These are phyloP conservation scores for Eutrema yunnanense DNA, from an alignment of 345 rosid species.

Conservation along the genomic window DNA sequence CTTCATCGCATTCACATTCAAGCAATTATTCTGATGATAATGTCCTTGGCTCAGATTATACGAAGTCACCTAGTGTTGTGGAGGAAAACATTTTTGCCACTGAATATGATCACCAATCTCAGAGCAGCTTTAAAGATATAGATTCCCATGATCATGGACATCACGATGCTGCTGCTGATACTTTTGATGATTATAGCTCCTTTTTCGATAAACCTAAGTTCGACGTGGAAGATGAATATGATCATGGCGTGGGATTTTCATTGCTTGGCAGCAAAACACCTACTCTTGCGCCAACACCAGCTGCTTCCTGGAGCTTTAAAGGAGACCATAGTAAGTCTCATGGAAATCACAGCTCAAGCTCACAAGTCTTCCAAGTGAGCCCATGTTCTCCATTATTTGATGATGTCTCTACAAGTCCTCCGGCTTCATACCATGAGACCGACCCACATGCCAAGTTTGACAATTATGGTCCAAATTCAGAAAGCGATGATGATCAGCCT, in stretches of 20 bases:
- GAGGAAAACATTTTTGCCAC: constrained; percentile 43
- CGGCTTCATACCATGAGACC: constrained; percentile 30
- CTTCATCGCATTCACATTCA: constrained; percentile 43
- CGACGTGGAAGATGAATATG: constrained; percentile 31
- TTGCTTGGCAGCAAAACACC: constrained; percentile 36
- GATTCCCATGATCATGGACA: constrained; percentile 23
- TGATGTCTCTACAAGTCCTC: constrained; percentile 31
- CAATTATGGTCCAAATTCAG: constrained; percentile 45
- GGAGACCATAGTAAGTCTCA: constrained; percentile 22
- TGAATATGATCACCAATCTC: constrained; percentile 35
- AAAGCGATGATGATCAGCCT: constrained; percentile 39
- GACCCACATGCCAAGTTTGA: constrained; percentile 43
- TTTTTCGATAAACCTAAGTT: constrained; percentile 37
- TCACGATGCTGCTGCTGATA: constrained; percentile 20
- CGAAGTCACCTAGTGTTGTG: constrained; percentile 21
- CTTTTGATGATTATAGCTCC: constrained; percentile 67
- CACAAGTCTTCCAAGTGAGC: constrained; percentile 30
- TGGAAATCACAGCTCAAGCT: constrained; percentile 32
- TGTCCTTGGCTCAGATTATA: constrained; percentile 28
- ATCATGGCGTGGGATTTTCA: constrained; percentile 27
- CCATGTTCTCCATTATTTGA: constrained; percentile 31
- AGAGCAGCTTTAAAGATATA: constrained; percentile 33
- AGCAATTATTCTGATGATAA: constrained; percentile 33
- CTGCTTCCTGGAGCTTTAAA: constrained; percentile 33
- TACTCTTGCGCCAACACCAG: constrained; percentile 11